Percentiles rank a stretch among this genome's conserved stretches.
Conservation (phyloP, 495 filamentous ascomycete genomes). For the Penicillium goetzii region DNA sequence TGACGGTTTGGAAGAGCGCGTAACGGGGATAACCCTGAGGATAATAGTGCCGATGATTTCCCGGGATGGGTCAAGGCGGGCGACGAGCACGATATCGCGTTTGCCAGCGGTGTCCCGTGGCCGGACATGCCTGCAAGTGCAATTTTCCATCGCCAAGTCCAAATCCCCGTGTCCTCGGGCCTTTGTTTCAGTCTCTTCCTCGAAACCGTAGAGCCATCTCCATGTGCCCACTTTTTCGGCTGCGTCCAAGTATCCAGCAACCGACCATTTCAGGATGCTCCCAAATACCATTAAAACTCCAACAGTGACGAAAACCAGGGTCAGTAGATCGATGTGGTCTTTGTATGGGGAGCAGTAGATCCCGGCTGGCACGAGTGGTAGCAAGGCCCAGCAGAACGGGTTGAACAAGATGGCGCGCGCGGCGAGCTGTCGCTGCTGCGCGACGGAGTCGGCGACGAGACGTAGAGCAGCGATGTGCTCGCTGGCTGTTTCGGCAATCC, state of each 20-base stretch:
- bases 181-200: not conserved
- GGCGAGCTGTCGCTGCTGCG: slow-evolving; percentile 65
- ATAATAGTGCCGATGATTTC: slow-evolving; percentile 58
- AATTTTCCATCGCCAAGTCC: not conserved
- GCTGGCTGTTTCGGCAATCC: slow-evolving; percentile 29
- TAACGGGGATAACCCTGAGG: slow-evolving; percentile 40
- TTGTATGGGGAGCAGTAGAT: slow-evolving; percentile 40
- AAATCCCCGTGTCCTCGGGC: not conserved
- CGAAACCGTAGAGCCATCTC: slow-evolving; percentile 44
- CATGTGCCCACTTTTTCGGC: slow-evolving; percentile 57
- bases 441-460: slow-evolving; percentile 61
- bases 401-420: slow-evolving; percentile 55
- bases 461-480: slow-evolving; percentile 51
- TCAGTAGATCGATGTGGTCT: slow-evolving; percentile 32
- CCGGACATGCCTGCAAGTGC: not conserved
- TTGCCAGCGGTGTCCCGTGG: not conserved
- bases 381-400: slow-evolving; percentile 45
- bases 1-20: not conserved
- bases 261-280: slow-evolving; percentile 40
- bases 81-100: slow-evolving; percentile 50
- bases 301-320: slow-evolving; percentile 40
- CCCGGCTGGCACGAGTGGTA: slow-evolving; percentile 35
- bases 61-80: slow-evolving; percentile 54
- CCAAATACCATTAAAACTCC: slow-evolving; percentile 48
- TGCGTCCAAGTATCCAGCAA: slow-evolving; percentile 50